phyloP scores from a whole-genome alignment of 805 yeast genomes.

The Pachysolen tannophilus region DNA sequence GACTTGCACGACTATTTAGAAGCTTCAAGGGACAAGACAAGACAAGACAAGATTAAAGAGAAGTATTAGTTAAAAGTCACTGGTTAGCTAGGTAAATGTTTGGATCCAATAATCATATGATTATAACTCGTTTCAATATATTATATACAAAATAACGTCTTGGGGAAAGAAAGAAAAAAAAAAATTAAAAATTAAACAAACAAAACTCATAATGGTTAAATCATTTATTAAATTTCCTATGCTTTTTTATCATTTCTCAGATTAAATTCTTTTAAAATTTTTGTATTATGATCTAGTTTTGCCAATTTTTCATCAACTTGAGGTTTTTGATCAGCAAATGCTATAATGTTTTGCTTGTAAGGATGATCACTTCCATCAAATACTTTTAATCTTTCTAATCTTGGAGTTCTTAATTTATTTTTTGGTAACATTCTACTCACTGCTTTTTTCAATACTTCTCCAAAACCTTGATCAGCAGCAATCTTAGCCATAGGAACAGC shows the following conservation, averaged over 20 bases:
- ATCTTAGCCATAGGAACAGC: conserved; percentile 75
- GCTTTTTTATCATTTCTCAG: conserved; percentile 1
- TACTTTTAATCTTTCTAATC: conserved; percentile 79
- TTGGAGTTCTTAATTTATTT: conserved; percentile 68
- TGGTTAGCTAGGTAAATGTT: too few species aligned
- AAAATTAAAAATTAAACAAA: too few species aligned
- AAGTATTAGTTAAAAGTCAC: too few species aligned
- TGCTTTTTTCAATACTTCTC: conserved; percentile 80
- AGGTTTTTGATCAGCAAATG: conserved; percentile 73
- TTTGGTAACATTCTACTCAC: conserved; percentile 96
- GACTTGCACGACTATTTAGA: too few species aligned
- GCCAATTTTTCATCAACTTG: conserved; percentile 36
- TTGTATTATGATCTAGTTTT: conserved; percentile 24
- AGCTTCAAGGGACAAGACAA: too few species aligned
- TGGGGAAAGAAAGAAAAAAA: too few species aligned
- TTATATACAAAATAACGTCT: too few species aligned
- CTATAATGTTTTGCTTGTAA: conserved; percentile 72
- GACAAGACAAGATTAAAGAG: too few species aligned
- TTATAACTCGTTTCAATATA: too few species aligned
- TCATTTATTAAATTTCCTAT: too few species aligned
- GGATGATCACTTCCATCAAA: conserved; percentile 88
- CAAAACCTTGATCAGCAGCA: conserved; percentile 72
- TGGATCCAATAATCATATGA: too few species aligned
- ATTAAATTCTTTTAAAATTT: conserved; percentile 15
- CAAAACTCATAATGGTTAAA: too few species aligned